Base-by-base conservation (phyloP, 345 rosid species). In the Brassica carinata region DNA sequence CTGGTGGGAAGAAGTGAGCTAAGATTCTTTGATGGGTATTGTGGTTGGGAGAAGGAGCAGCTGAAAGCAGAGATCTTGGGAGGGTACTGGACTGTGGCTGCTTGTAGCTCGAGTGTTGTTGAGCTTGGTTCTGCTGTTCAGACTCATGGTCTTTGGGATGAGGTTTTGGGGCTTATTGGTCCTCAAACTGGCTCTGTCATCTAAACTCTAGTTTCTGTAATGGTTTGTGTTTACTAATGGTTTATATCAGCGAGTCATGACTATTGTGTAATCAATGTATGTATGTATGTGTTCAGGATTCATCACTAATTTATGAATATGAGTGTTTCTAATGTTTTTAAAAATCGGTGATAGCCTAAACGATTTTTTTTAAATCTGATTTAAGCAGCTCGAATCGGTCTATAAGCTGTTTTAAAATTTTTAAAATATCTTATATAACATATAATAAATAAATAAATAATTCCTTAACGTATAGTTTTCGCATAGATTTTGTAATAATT, bases 21-120 rank as follows among this genome's bases (percentile, higher is more conserved):
- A 64, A 90, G 94, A 84, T 92, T 96, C 87, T 96, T 96, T 63
- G 92, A 89, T 71, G 99, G 98, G 8, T 89, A 89, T 38, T 90
- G 92, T 38, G 90, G 94, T 74, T 96, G 99, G 99, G 91, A 88
- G 33, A 85, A 80, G 30, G 94, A 87, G 26, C 98, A 90, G 73
- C 64, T 96, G 85, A 82, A 83, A 63, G 93, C 93, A 72, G 99
- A 96, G 84, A 90, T 90, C 5, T 85, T 87, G 82, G 89, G 93
- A n/a, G 94, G 94, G 15, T 91, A 85, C 76, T 93, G 99, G 98
- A 86, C 87, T 7, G 83, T 93, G 0, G 98, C 93, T 14, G 94
- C 98, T 5, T 90, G 90, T 77, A 96, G 99, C 88, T 86, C 91
- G 7, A 88, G 26, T 59, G 88, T 92, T 48, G 81, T 96, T 31